These are phyloP conservation scores for Scalesia atractyloides DNA, from an alignment of 129 eudicot genomes.

Conservation along the genomic window DNA sequence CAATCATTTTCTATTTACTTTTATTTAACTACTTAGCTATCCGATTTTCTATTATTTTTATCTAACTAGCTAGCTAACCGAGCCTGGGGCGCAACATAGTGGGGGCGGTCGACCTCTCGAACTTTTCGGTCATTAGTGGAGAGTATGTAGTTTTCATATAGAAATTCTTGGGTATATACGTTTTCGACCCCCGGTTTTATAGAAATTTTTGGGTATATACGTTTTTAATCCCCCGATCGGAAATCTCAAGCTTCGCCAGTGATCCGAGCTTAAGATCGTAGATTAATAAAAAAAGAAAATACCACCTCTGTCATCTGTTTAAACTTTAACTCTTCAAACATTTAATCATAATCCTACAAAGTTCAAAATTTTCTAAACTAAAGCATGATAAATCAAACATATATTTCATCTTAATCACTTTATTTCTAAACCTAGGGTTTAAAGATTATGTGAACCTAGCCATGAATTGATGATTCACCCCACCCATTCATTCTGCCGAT, in stretches of 20 bases:
- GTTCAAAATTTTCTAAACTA: neutral
- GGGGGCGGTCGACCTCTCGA: too few species aligned
- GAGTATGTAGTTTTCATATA: too few species aligned
- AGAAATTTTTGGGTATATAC: too few species aligned
- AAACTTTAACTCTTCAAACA: neutral
- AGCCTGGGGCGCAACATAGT: too few species aligned
- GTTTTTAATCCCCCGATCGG: too few species aligned
- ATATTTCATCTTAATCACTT: neutral
- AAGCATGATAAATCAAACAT: neutral
- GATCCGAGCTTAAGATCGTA: neutral
- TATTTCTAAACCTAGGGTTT: neutral
- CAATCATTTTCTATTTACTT: neutral
- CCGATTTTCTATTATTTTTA: too few species aligned
- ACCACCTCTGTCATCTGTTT: too few species aligned
- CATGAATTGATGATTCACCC: slow-evolving; percentile 40
- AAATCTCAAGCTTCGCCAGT: too few species aligned
- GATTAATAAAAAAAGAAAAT: neutral
- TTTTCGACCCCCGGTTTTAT: too few species aligned
- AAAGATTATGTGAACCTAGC: slow-evolving; percentile 52
- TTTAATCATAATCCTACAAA: neutral
- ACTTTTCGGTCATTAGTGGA: too few species aligned
- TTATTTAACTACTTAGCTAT: neutral
- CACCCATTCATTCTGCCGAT: slow-evolving; percentile 44
- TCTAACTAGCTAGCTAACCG: neutral
- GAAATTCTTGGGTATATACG: too few species aligned